A percentile compares a stretch with the other conserved stretches of the same genome.
These are phyloP conservation scores for Thymus quinquecostatus DNA, from an alignment of 257 asterid genomes.

Conservation along the genomic window DNA sequence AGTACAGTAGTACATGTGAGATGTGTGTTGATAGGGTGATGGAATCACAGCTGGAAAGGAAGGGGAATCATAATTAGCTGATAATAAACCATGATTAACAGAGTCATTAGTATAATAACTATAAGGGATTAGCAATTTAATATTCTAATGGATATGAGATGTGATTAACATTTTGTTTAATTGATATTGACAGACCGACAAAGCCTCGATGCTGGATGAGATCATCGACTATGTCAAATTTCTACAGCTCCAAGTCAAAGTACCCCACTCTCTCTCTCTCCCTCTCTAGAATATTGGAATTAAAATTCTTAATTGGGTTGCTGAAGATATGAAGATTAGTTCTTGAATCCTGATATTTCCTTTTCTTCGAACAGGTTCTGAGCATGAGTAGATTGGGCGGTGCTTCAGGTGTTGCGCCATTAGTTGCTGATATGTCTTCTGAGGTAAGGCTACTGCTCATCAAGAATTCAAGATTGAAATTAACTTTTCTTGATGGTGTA, in stretches of 20 bases:
- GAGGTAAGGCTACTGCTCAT: conserved; percentile 55
- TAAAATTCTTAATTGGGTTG: conserved; percentile 38
- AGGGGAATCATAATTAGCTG: conserved; percentile 45
- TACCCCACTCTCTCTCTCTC: conserved; percentile 28
- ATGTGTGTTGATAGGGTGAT: conserved; percentile 40
- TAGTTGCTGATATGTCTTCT: conserved; percentile 65
- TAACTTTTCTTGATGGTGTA: not conserved
- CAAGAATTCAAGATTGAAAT: not conserved
- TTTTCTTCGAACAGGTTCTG: conserved; percentile 59
- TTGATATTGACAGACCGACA: conserved; percentile 87
- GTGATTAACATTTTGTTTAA: conserved; percentile 31
- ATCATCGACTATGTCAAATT: conserved; percentile 96
- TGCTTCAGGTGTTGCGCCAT: conserved; percentile 81
- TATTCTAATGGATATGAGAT: conserved; percentile 24
- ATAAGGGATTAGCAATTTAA: conserved; percentile 5
- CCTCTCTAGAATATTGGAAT: conserved; percentile 18
- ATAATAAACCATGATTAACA: conserved; percentile 30
- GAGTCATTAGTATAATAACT: not conserved
- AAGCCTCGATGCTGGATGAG: conserved; percentile 97
- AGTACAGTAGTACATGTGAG: conserved; percentile 27
- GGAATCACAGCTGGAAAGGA: conserved; percentile 41
- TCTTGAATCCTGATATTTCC: not conserved
- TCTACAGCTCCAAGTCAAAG: conserved; percentile 98
- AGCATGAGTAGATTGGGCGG: conserved; percentile 97
- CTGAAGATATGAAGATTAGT: conserved; percentile 20